Evolutionary conservation across 1,284 basidiomycete species (phyloP).

Genomic region (Leccinum pseudoinsigne): DNA sequence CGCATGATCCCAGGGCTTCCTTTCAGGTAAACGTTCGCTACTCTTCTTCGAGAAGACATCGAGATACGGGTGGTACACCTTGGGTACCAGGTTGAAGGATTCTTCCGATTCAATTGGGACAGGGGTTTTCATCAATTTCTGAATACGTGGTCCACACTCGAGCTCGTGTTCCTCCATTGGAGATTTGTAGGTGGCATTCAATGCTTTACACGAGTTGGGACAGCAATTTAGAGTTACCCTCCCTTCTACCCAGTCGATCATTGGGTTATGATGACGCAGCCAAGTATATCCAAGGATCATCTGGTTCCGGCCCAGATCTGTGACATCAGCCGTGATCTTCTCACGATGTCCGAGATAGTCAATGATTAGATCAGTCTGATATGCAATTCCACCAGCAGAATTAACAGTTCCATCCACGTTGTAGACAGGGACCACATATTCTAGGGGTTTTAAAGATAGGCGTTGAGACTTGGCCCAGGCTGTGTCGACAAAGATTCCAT

Average conservation of each 20-base stretch:
- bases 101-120: neutral
- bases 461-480: no score
- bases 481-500: no score
- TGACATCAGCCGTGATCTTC: rapidly evolving
- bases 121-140: no score
- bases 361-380: rapidly evolving
- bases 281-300: neutral
- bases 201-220: rapidly evolving
- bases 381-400: rapidly evolving
- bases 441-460: no score
- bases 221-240: rapidly evolving
- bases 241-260: neutral
- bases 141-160: rapidly evolving
- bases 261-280: neutral
- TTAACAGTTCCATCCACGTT: neutral
- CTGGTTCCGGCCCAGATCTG: neutral
- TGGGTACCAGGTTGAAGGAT: neutral
- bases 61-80: rapidly evolving
- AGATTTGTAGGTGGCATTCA: neutral
- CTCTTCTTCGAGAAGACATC: no score
- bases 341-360: neutral
- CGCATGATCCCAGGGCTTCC: no score
- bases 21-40: no score
- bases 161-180: rapidly evolving
- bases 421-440: rapidly evolving